Evolutionary conservation across 257 asterid species (phyloP).

Genomic region (Solanum virginianum): DNA sequence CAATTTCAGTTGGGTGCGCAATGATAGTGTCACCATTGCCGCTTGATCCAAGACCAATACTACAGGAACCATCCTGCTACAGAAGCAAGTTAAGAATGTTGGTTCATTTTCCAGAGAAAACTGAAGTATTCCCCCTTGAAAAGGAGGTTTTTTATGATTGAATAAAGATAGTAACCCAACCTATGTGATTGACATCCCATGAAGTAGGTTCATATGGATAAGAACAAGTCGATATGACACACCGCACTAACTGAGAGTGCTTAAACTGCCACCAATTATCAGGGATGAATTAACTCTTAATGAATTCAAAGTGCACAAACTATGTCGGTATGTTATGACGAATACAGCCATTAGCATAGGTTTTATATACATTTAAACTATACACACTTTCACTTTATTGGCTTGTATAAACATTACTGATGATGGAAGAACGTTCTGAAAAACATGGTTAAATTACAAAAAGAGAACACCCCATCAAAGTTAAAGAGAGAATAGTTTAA

Average conservation of each 20-base stretch:
- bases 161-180: no score
- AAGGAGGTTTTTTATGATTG: not conserved
- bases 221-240: no score
- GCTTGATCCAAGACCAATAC: constrained; percentile 62
- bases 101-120: not conserved
- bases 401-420: not conserved
- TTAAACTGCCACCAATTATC: no score
- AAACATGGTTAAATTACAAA: not conserved
- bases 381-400: not conserved
- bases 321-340: not conserved
- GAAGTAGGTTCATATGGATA: no score
- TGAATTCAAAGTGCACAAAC: not conserved
- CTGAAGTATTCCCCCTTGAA: not conserved
- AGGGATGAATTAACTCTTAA: no score
- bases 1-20: constrained; percentile 49
- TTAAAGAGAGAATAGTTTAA: not conserved
- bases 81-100: not conserved
- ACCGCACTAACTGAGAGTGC: no score
- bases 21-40: constrained; percentile 59
- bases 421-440: not conserved
- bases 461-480: not conserved
- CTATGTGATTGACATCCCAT: no score
- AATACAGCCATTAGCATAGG: not conserved
- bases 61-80: constrained; percentile 78
- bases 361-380: not conserved